phyloP scores from a whole-genome alignment of 768 basidiomycete species.

The Macrolepiota dolichaula region DNA sequence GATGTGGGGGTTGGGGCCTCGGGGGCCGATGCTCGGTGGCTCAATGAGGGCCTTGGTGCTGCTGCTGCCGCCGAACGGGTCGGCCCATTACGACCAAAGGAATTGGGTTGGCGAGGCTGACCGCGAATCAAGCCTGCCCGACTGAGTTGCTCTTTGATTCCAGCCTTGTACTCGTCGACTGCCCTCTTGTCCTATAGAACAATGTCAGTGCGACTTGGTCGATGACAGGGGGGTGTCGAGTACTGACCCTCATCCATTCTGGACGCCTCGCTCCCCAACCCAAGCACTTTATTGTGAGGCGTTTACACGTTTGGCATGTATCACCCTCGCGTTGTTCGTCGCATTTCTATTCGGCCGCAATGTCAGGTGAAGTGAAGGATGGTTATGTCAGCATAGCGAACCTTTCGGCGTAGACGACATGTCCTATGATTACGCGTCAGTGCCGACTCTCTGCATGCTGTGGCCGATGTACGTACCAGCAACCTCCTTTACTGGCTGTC shows the following conservation, averaged over 20 bases:
- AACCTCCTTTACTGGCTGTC: constrained; percentile 68
- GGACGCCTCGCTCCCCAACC: constrained; percentile 84
- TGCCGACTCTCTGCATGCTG: constrained; percentile 7
- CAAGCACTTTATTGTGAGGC: constrained; percentile 76
- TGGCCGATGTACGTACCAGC: constrained; percentile 54
- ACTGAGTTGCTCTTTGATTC: constrained; percentile 79
- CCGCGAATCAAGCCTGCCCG: constrained; percentile 79
- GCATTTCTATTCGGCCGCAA: constrained; percentile 61
- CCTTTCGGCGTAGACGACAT: constrained; percentile 80
- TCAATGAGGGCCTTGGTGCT: constrained; percentile 20
- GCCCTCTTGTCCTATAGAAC: constrained; percentile 69
- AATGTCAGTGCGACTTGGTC: constrained; percentile 11
- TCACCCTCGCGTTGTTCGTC: constrained; percentile 81
- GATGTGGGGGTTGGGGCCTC: constrained; percentile 18
- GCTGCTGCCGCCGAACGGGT: constrained; percentile 25
- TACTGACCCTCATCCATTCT: constrained; percentile 82
- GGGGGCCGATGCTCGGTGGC: constrained; percentile 21
- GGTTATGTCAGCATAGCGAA: constrained; percentile 29
- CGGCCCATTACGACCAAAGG: constrained; percentile 28
- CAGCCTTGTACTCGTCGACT: constrained; percentile 79
- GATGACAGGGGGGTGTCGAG: neutral
- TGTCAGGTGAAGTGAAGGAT: constrained; percentile 12
- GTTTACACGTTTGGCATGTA: constrained; percentile 78
- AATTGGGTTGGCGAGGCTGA: constrained; percentile 60
- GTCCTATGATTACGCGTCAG: constrained; percentile 49